phyloP scores from a whole-genome alignment of 1,139 yeast species.

The Kurtzmaniella quercitrusa region DNA sequence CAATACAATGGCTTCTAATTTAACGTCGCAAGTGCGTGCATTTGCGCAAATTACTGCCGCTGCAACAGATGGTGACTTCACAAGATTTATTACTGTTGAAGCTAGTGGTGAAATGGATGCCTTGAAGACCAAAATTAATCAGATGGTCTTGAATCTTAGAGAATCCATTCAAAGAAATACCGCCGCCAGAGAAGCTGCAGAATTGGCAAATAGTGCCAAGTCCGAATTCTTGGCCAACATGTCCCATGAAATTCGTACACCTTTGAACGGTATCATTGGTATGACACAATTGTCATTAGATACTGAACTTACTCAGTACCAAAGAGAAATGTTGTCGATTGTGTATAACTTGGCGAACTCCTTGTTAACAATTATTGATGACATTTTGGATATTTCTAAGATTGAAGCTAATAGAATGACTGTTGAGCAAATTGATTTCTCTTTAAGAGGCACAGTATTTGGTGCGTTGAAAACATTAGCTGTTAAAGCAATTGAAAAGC shows the following conservation, averaged over 20 bases:
- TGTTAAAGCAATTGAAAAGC: slow-evolving; percentile 83
- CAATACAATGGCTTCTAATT: slow-evolving; percentile 87
- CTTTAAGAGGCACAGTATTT: slow-evolving; percentile 79
- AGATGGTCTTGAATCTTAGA: slow-evolving; percentile 83
- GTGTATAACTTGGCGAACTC: slow-evolving; percentile 85
- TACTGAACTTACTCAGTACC: slow-evolving; percentile 83
- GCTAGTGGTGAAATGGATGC: slow-evolving; percentile 96
- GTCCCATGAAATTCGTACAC: slow-evolving; percentile 90
- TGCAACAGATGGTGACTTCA: slow-evolving; percentile 90
- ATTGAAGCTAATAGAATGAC: slow-evolving; percentile 93
- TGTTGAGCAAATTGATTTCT: slow-evolving; percentile 81
- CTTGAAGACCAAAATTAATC: slow-evolving; percentile 82
- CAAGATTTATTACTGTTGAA: slow-evolving; percentile 84
- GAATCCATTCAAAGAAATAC: slow-evolving; percentile 89
- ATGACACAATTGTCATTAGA: slow-evolving; percentile 88
- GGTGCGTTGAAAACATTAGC: slow-evolving; percentile 86
- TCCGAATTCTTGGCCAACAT: slow-evolving; percentile 87
- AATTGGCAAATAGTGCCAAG: slow-evolving; percentile 84
- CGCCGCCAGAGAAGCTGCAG: slow-evolving; percentile 92
- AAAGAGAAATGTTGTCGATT: slow-evolving; percentile 83
- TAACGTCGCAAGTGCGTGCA: slow-evolving; percentile 89
- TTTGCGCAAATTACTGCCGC: slow-evolving; percentile 93
- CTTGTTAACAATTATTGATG: slow-evolving; percentile 79
- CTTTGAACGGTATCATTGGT: slow-evolving; percentile 89
- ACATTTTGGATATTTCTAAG: slow-evolving; percentile 84